These are phyloP conservation scores for Parsonsia alboflavescens DNA, from an alignment of 257 asterid species.

Conservation along the genomic window DNA sequence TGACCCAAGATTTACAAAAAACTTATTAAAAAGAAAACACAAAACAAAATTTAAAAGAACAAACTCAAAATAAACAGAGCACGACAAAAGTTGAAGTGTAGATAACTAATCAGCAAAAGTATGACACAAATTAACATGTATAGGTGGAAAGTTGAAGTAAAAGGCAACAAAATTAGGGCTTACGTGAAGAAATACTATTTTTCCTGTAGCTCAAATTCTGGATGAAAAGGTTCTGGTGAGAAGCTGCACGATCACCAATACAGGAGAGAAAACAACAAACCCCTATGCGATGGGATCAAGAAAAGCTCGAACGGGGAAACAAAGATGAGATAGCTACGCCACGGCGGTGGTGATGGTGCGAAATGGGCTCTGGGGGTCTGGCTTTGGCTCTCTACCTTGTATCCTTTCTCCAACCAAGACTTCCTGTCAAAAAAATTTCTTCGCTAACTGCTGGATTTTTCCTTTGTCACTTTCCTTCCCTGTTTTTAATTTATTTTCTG, in stretches of 20 bases:
- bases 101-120: slow-evolving; percentile 3
- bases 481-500: not conserved
- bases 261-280: not conserved
- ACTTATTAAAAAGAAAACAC: no score
- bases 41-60: not conserved
- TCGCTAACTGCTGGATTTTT: not conserved
- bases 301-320: not conserved
- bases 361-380: not conserved
- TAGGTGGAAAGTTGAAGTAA: not conserved
- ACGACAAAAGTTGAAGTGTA: not conserved
- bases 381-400: slow-evolving; percentile 5
- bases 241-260: not conserved
- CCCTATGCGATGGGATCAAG: slow-evolving; percentile 5
- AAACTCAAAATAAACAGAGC: not conserved
- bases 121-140: not conserved
- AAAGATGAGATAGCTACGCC: not conserved
- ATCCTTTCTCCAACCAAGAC: slow-evolving; percentile 9
- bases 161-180: not conserved
- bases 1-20: not conserved
- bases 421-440: not conserved
- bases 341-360: not conserved
- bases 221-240: not conserved
- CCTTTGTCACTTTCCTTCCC: not conserved
- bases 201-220: not conserved
- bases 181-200: not conserved